Base-by-base conservation (phyloP, 768 basidiomycete genomes). In the Saitozyma sp. region DNA sequence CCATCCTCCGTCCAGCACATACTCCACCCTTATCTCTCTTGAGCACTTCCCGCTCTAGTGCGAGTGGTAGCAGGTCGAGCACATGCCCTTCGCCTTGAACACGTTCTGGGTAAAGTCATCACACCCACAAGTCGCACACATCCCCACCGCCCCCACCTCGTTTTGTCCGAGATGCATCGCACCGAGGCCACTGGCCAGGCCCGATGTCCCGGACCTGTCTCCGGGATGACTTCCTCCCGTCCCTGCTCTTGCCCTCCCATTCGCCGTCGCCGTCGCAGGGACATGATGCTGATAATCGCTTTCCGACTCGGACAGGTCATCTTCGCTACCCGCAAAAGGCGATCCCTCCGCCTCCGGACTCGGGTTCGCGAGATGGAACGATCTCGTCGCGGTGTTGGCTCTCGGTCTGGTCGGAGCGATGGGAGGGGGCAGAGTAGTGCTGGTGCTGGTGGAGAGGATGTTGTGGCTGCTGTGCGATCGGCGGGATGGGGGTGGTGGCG, bases 71-170 rank as follows among this genome's bases (percentile, higher is more conserved):
- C 88, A 90, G 66, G 85, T 86, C 65, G 82, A 86, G 77, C 88
- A 88, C 80, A 85, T 82, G 8, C 87, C 87, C 71, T 83, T 83
- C 51, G 83, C 81, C 79, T 88, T 86, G 80, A 86, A 86, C 49
- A 85, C 85, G 73, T 86, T 86, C 79, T 88, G 87, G 70, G 84
- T 84, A 77, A 89, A 88, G 51, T 83, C 81, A 20, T 64, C 73
- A 69, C 88, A 88, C 9, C 78, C 80, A 19, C 73, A 75, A 20
- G 56, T 61, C 38, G 46, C 56, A 62, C 79, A 80, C 10, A 53
- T 41, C 45, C 56, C 58, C 40, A 58, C 41, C 8, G 29, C 48
- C 10, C 54, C 59, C 17, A 87, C 87, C 81, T 14, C 72, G 74
- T 58, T 78, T 74, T 75, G 75, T 56, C 81, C 59, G 17, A 71